phyloP scores from a whole-genome alignment of 352 stramenopile genomes.

The Globisporangium uncinulatum region DNA sequence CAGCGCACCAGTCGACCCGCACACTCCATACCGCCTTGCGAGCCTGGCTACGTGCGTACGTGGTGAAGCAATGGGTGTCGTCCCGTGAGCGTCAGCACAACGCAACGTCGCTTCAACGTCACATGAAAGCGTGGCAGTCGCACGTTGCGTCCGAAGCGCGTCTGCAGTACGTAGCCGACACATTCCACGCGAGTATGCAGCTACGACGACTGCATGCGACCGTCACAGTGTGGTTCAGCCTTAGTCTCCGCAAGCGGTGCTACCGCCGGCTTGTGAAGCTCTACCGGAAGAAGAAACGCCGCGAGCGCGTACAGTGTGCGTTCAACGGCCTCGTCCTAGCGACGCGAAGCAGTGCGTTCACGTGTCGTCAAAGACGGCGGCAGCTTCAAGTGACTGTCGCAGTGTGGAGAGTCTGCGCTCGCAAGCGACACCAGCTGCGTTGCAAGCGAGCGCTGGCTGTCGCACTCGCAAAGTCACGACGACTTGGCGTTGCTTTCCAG shows the following conservation, averaged over 20 bases:
- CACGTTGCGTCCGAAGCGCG: not conserved
- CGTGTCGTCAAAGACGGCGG: conserved; percentile 8
- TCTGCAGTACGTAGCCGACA: not conserved
- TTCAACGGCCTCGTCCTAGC: conserved; percentile 19
- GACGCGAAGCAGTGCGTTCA: conserved; percentile 5
- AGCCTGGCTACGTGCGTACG: conserved; percentile 4
- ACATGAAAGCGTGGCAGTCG: conserved; percentile 8
- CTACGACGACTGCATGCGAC: conserved; percentile 10
- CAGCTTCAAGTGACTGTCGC: conserved; percentile 1
- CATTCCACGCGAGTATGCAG: conserved; percentile 10
- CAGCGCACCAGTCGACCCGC: not conserved
- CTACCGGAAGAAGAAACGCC: conserved; percentile 31
- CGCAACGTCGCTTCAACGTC: not conserved
- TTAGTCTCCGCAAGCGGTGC: conserved; percentile 26
- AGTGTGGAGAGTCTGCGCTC: conserved; percentile 2
- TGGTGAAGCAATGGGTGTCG: conserved; percentile 5
- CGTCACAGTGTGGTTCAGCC: conserved; percentile 20
- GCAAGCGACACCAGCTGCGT: not conserved
- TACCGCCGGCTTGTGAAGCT: conserved; percentile 32
- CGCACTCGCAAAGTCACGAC: conserved; percentile 7
- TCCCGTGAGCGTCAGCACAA: not conserved
- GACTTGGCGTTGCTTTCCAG: conserved; percentile 4
- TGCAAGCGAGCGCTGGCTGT: not conserved
- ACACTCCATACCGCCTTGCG: conserved; percentile 1
- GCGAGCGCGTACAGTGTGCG: conserved; percentile 6